Evolutionary conservation across 2,329 filamentous ascomycete species (phyloP), one percentile per base, ranked within the genome.

Genomic region (Epichloe festucae): DNA sequence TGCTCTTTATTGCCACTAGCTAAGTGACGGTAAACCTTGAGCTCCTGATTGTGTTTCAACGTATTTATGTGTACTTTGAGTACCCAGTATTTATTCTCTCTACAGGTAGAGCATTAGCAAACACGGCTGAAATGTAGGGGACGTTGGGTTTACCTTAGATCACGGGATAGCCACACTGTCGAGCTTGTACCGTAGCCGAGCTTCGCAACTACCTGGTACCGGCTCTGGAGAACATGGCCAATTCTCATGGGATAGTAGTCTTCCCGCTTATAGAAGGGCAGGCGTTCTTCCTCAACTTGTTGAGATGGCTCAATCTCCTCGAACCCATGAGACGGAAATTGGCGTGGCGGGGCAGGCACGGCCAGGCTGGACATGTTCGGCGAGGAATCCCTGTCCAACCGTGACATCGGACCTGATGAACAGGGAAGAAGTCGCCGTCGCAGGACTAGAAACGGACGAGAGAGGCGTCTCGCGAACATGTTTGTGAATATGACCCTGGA

Each of bases 121-220:
- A 46, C 1, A 42, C 23, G 12, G 12, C 42, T 46, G 12, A n/a
- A n/a, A 7, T 4, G 15, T 15, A 21, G 31, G 38, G 21, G 5
- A 19, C 17, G 27, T 5, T 27, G 7, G 41, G 15, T 8, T 44
- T 27, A 62, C 59, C 47, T 50, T 14, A 69, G 60, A 60, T 72
- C 67, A 31, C 58, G 63, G 44, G 64, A 65, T 0, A 73, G 63
- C 70, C 71, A 74, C 4, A 70, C 66, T 0, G 70, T 73, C 6
- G 70, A 71, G 42, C 56, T 59, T 5, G 59, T 60, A 8, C 70
- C 70, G 54, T 67, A 71, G 27, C 71, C 71, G 11, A 73, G 62
- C 54, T 75, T 74, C 40, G 63, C 65, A 11, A 72, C 59, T 38
- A 69, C 58, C 44, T 65, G 59, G 53, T 43, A 49, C 39, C 43